Conservation (phyloP, 208 protist species). For the Spongospora subterranea region DNA sequence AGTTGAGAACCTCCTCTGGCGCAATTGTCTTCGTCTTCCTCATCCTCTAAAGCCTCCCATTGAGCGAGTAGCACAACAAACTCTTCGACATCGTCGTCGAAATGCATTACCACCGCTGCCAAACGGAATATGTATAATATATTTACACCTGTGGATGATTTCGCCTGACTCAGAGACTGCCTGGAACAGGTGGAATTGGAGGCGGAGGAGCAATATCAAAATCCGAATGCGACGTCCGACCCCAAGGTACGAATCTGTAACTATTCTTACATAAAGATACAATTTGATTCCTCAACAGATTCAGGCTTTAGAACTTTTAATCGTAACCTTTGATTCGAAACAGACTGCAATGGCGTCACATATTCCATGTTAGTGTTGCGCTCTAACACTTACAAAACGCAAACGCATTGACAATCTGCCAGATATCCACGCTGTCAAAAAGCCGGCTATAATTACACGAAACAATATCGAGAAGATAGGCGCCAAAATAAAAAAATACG, state of each 20-base stretch:
- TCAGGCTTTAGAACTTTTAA: constrained; percentile 12
- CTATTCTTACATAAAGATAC: background rate
- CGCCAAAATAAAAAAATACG: constrained; percentile 52
- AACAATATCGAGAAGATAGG: constrained; percentile 6
- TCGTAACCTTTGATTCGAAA: background rate
- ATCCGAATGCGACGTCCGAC: background rate
- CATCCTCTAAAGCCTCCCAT: no score
- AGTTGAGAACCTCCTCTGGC: no score
- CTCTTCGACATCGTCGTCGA: no score
- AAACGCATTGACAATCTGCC: background rate
- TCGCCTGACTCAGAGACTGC: background rate
- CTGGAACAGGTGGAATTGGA: constrained; percentile 19
- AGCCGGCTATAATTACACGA: constrained; percentile 11
- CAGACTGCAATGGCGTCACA: constrained; percentile 40
- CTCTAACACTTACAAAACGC: background rate
- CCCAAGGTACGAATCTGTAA: background rate
- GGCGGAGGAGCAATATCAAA: background rate
- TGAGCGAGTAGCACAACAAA: no score
- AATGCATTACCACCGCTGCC: no score
- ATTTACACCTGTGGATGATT: no score
- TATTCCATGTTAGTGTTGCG: constrained; percentile 22
- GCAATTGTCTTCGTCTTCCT: no score
- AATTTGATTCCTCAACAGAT: background rate
- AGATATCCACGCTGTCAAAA: constrained; percentile 50
- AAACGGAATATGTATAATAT: no score